Evolutionary conservation across 1,284 basidiomycete genomes (phyloP).

Genomic region (Boletus subluridellus): DNA sequence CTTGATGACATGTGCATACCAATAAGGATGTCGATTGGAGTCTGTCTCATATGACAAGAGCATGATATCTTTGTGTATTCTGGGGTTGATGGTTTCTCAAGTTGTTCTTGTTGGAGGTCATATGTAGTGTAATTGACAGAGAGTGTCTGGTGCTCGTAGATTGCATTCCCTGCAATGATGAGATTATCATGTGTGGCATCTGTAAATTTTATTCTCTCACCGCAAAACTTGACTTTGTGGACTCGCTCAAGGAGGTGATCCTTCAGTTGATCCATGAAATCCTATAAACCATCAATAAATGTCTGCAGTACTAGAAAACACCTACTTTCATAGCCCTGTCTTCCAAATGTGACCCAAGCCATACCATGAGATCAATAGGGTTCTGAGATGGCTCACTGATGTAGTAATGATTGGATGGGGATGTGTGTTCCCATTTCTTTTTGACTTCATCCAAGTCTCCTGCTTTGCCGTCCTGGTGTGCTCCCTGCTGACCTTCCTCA

Average conservation of each 20-base stretch:
- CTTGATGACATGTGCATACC: neutral
- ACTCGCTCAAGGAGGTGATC: neutral
- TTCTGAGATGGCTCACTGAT: neutral
- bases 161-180: neutral
- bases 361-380: neutral
- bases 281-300: neutral
- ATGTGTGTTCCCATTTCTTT: neutral
- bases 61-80: neutral
- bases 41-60: neutral
- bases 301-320: neutral
- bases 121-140: slow-evolving; percentile 6
- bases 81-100: neutral
- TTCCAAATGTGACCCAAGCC: neutral
- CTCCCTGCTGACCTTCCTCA: too few species aligned
- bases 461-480: too few species aligned
- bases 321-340: neutral
- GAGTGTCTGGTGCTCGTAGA: neutral
- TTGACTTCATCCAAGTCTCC: too few species aligned
- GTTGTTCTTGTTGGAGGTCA: neutral
- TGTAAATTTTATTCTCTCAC: neutral
- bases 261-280: neutral
- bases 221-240: too few species aligned
- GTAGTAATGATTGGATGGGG: neutral
- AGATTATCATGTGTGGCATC: neutral
- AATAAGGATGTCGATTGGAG: neutral